Conservation (phyloP, 352 stramenopile species). For the Albugo candida region DNA sequence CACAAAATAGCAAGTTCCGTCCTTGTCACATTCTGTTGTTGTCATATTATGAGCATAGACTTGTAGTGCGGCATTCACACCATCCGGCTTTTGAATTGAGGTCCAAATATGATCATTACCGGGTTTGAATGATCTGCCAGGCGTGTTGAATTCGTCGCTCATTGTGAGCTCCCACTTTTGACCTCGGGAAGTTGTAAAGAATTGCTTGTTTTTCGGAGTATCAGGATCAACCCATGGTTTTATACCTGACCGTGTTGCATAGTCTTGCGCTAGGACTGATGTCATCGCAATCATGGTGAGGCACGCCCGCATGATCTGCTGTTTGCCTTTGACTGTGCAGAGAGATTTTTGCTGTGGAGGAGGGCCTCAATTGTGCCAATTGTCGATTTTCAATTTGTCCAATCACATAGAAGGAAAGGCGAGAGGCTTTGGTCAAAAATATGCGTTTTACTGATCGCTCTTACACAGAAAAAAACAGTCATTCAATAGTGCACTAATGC, state of each 20-base stretch:
- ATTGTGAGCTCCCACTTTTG: constrained; percentile 62
- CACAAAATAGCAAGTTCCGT: constrained; percentile 26
- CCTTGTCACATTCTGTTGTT: constrained; percentile 18
- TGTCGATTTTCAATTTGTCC: neutral
- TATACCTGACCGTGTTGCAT: neutral
- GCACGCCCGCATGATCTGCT: too few species aligned
- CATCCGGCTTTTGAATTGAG: constrained; percentile 85
- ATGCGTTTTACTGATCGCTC: constrained; percentile 5
- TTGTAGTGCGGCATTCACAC: constrained; percentile 76
- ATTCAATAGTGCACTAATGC: too few species aligned
- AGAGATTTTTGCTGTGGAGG: too few species aligned
- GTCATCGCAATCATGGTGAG: too few species aligned
- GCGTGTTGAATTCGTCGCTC: constrained; percentile 88
- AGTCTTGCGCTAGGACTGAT: too few species aligned
- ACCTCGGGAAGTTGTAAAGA: constrained; percentile 24
- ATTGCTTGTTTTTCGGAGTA: constrained; percentile 18
- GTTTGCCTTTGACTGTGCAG: too few species aligned
- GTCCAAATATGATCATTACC: constrained; percentile 88
- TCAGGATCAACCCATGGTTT: constrained; percentile 30
- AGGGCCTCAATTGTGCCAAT: too few species aligned
- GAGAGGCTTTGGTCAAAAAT: constrained; percentile 17
- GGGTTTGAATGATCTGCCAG: constrained; percentile 74
- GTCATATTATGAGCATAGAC: constrained; percentile 79
- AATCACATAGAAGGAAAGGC: constrained; percentile 30
- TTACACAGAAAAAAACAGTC: too few species aligned